Evolutionary conservation across 768 basidiomycete species (phyloP), one percentile per base, ranked within the genome.

Genomic region (Tephrocybe rancida): DNA sequence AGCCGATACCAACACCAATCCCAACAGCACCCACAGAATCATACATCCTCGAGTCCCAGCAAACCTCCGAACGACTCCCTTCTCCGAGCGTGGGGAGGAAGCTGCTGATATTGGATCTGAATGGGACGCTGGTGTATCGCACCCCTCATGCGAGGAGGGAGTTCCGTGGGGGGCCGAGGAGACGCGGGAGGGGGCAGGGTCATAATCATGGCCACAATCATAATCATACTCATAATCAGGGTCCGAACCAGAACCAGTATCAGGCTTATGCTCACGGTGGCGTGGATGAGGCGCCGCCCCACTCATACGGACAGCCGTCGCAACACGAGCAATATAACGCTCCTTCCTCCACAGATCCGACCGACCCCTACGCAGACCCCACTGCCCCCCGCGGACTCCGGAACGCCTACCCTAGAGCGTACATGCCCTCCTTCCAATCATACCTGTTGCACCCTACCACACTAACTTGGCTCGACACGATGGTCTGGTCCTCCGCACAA

Each of bases 401-500:
- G 6, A 38, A 65, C 3, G 79, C 77, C 0, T 67, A 88, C 58
- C 82, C 80, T 2, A 76, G 90, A 14, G 88, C 90, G 0, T 93
- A 86, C 66, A 74, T 92, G 60, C 52, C 68, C 4, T 67, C 85
- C 1, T 88, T 92, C 60, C 64, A 76, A 3, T 66, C 76, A 2
- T 92, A 88, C 62, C 68, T 92, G 2, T 85, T 90, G 58, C 82
- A 85, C 44, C 70, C 78, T 0, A 59, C 73, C 16, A 90, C 85
- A n/a, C 73, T 69, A 29, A 61, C 62, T 13, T 91, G 89, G 87
- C 76, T 92, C 18, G 88, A 92, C 53, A 85, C 87, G 3, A 93
- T 93, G 88, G 81, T 95, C 3, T 95, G 92, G 92, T 90, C 87
- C 63, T 90, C 87, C 2, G 92, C 92, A 3, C 89, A 92, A 63